phyloP scores from a whole-genome alignment of 306 rosid species.

The Urtica urens region DNA sequence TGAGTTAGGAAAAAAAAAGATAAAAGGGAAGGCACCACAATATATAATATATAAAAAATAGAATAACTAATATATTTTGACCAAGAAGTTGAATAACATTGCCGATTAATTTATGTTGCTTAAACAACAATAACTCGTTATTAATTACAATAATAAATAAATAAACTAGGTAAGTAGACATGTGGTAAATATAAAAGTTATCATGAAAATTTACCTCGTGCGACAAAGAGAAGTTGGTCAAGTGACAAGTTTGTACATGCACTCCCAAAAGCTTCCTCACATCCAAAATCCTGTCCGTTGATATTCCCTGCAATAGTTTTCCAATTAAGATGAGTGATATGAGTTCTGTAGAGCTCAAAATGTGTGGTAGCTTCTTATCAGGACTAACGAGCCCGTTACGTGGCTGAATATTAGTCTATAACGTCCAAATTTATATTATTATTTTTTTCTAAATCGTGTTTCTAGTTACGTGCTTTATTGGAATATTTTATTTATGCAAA shows the following conservation, averaged over 20 bases:
- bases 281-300: slow-evolving; percentile 81
- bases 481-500: slow-evolving; percentile 7
- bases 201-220: slow-evolving; percentile 52
- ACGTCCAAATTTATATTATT: neutral
- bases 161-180: too few species aligned
- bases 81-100: too few species aligned
- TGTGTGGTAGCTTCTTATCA: neutral
- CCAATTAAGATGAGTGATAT: neutral
- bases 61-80: too few species aligned
- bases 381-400: too few species aligned
- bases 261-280: slow-evolving; percentile 69
- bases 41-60: too few species aligned
- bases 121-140: too few species aligned
- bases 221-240: slow-evolving; percentile 66
- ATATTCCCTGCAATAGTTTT: slow-evolving; percentile 52
- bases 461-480: neutral
- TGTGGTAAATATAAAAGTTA: neutral
- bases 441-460: neutral
- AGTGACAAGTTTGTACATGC: slow-evolving; percentile 73
- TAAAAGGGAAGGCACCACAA: too few species aligned
- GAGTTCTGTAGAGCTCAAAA: neutral
- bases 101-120: too few species aligned
- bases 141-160: too few species aligned
- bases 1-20: too few species aligned
- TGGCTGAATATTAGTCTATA: neutral